phyloP scores from a whole-genome alignment of 2,329 filamentous ascomycete species.

The Magnaporthiopsis incrustans region DNA sequence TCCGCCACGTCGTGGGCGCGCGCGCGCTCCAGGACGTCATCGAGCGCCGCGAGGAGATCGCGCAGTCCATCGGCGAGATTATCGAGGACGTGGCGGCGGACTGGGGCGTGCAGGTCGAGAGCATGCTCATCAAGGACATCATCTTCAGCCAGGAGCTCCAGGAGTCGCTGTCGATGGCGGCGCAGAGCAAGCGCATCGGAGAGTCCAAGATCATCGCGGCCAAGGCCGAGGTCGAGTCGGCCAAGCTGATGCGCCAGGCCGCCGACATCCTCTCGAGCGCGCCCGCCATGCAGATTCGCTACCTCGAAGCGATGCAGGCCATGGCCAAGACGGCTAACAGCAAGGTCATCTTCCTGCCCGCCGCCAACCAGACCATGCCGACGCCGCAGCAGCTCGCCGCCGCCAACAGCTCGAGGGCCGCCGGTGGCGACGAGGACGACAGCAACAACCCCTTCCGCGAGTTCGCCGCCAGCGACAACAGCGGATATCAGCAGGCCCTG shows the following conservation, averaged over 20 bases:
- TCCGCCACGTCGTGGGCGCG: constrained; percentile 87
- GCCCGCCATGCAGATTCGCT: constrained; percentile 96
- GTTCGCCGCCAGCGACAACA: constrained; percentile 40
- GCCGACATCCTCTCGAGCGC: constrained; percentile 88
- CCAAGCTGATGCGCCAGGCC: constrained; percentile 87
- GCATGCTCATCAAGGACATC: constrained; percentile 99
- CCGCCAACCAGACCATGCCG: constrained; percentile 52
- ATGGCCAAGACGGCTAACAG: constrained; percentile 92
- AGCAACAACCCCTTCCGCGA: constrained; percentile 33
- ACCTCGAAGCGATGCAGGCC: constrained; percentile 96
- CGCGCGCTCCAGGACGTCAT: constrained; percentile 96
- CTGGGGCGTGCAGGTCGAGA: constrained; percentile 95
- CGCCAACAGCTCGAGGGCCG: constrained; percentile 25
- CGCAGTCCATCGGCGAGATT: constrained; percentile 89
- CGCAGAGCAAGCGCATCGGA: constrained; percentile 96
- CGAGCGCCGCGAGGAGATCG: constrained; percentile 94
- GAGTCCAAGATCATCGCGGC: constrained; percentile 98
- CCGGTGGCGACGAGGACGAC: constrained; percentile 18
- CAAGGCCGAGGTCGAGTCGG: constrained; percentile 90
- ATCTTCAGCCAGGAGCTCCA: constrained; percentile 94
- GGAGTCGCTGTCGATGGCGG: constrained; percentile 94
- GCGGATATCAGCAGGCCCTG: constrained; percentile 69
- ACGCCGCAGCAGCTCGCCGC: constrained; percentile 30
- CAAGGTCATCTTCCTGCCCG: constrained; percentile 80
- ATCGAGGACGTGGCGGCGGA: constrained; percentile 91